A percentile compares a stretch with the other conserved stretches of the same genome.
These are phyloP conservation scores for Beauveria rudraprayagi DNA, from an alignment of 2,329 filamentous ascomycete genomes.

Conservation along the genomic window DNA sequence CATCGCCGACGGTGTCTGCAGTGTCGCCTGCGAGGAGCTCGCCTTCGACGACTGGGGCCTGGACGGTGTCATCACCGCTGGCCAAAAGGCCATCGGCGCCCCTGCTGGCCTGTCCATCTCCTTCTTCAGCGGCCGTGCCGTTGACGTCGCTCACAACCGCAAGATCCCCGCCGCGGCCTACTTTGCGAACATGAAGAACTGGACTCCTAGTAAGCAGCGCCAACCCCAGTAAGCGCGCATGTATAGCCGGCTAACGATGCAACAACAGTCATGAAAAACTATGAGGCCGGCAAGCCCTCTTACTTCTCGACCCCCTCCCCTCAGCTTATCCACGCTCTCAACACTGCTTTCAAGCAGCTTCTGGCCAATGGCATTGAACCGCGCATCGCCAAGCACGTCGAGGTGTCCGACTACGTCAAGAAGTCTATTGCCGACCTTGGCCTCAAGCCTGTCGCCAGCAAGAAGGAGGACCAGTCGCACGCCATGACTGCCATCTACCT, in stretches of 20 bases:
- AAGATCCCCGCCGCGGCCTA: conserved; percentile 80
- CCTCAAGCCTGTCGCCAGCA: conserved; percentile 75
- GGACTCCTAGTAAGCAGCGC: conserved; percentile 67
- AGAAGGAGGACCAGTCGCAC: conserved; percentile 87
- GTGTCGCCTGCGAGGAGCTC: conserved; percentile 92
- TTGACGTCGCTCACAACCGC: conserved; percentile 69
- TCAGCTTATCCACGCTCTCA: conserved; percentile 84
- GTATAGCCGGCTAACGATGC: background rate
- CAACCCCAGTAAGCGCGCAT: background rate
- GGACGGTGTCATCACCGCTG: conserved; percentile 87
- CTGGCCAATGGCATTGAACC: conserved; percentile 70
- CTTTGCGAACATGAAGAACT: conserved; percentile 96
- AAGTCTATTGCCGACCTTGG: conserved; percentile 71
- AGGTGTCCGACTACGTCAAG: conserved; percentile 79
- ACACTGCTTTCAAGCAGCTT: conserved; percentile 83
- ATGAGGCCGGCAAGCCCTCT: conserved; percentile 93
- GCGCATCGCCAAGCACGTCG: conserved; percentile 74
- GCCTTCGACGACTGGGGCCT: conserved; percentile 91
- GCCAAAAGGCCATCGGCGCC: conserved; percentile 94
- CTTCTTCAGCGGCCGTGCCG: conserved; percentile 84
- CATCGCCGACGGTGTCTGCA: conserved; percentile 94
- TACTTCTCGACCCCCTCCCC: conserved; percentile 97
- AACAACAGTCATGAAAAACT: conserved; percentile 84
- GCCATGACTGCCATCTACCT: conserved; percentile 98
- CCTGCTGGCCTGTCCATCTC: conserved; percentile 90